Percentiles rank a stretch among this genome's conserved stretches.
These are phyloP conservation scores for Neurospora cerealis DNA, from an alignment of 495 filamentous ascomycete genomes.

Conservation along the genomic window DNA sequence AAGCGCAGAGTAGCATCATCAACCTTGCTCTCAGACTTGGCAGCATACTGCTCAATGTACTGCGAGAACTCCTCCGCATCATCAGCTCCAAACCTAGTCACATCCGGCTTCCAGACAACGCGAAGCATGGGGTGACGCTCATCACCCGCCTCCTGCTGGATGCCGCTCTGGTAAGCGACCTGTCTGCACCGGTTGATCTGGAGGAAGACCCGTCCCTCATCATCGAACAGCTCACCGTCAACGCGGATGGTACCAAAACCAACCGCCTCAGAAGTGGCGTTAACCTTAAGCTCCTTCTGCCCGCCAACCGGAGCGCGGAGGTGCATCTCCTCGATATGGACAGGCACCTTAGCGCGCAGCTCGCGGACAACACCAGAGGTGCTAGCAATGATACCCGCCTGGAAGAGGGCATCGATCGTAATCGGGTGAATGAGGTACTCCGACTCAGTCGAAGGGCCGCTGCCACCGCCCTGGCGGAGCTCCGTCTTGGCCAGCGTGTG, in stretches of 20 bases:
- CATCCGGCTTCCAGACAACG: not conserved
- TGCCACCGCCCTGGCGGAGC: conserved; percentile 18
- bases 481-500: not conserved
- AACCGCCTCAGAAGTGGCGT: conserved; percentile 19
- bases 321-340: conserved; percentile 3
- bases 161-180: not conserved
- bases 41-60: not conserved
- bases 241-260: conserved; percentile 6
- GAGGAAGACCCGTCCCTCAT: not conserved
- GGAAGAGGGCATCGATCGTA: conserved; percentile 30
- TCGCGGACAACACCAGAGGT: conserved; percentile 9
- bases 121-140: not conserved
- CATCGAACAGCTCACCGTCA: not conserved
- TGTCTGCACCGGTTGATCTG: not conserved
- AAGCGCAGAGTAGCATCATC: not conserved
- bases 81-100: not conserved
- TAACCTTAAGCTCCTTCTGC: not conserved
- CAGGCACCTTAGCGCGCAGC: conserved; percentile 17
- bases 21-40: not conserved
- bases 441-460: conserved; percentile 11
- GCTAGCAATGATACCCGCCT: conserved; percentile 16
- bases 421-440: conserved; percentile 28
- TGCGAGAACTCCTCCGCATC: not conserved
- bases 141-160: not conserved
- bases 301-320: not conserved